Percentiles rank a stretch among this genome's conserved stretches.
phyloP scores from a whole-genome alignment of 73 alveolate species.

The Paramecium biaurelia region DNA sequence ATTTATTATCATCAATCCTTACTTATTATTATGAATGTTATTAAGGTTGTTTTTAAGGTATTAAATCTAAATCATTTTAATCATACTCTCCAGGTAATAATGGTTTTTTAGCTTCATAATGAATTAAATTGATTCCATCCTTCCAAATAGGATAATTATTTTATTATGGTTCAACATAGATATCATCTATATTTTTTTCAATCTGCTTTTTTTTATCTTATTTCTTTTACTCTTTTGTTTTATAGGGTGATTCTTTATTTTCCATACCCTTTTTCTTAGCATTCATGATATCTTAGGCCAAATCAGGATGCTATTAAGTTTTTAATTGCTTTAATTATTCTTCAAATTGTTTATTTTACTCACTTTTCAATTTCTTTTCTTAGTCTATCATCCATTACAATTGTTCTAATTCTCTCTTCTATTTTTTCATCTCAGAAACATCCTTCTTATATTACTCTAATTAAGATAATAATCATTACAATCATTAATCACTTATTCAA shows the following conservation, averaged over 20 bases:
- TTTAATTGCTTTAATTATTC: not conserved
- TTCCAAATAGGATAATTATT: not conserved
- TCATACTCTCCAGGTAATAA: not conserved
- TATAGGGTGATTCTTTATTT: not conserved
- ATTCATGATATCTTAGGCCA: not conserved
- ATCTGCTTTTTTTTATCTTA: not conserved
- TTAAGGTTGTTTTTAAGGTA: not conserved
- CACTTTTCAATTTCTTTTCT: not conserved
- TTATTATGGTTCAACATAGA: not conserved
- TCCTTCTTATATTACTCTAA: conserved; percentile 19
- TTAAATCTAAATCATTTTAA: not conserved
- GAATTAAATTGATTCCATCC: not conserved
- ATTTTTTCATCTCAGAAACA: not conserved
- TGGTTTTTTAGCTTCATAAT: conserved; percentile 3
- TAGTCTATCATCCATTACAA: conserved; percentile 31
- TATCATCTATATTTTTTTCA: not conserved
- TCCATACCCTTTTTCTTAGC: not conserved
- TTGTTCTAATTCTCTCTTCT: conserved; percentile 1
- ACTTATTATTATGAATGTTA: not conserved
- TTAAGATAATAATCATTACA: not conserved
- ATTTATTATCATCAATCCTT: not conserved
- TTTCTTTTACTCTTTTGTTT: not conserved
- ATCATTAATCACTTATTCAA: not conserved
- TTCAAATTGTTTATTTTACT: not conserved
- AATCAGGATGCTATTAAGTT: not conserved